Conservation (phyloP, 2,329 filamentous ascomycete species). For the Colletotrichum costaricense region DNA sequence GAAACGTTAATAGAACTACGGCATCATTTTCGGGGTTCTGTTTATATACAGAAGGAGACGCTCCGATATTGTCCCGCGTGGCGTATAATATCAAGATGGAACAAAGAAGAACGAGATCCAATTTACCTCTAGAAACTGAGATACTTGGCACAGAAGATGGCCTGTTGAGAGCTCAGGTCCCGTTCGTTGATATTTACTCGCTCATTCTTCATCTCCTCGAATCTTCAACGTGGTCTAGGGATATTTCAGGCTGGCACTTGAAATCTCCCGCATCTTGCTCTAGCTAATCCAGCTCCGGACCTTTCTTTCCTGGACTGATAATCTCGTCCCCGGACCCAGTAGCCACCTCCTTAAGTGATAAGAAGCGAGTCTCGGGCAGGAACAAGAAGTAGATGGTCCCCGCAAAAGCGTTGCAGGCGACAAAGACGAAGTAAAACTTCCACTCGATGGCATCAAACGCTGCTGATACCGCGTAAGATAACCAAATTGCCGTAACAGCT, state of each 20-base stretch:
- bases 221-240: not conserved
- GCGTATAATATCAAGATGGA: too few species aligned
- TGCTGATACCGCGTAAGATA: constrained; percentile 42
- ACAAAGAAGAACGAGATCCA: too few species aligned
- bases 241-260: not conserved
- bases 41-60: too few species aligned
- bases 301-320: not conserved
- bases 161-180: too few species aligned
- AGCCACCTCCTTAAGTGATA: constrained; percentile 47
- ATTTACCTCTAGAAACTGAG: too few species aligned
- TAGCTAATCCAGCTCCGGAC: not conserved
- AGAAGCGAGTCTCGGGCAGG: constrained; percentile 47
- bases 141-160: too few species aligned
- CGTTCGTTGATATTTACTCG: not conserved
- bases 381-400: constrained; percentile 47
- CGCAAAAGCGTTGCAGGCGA: constrained; percentile 44
- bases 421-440: constrained; percentile 48
- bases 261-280: not conserved
- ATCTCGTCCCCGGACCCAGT: constrained; percentile 46
- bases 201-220: not conserved
- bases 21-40: too few species aligned
- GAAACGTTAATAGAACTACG: too few species aligned
- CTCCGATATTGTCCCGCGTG: too few species aligned
- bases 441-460: constrained; percentile 44
- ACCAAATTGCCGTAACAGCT: constrained; percentile 45